phyloP scores from a whole-genome alignment of 345 rosid genomes.

The Camelina hispida region DNA sequence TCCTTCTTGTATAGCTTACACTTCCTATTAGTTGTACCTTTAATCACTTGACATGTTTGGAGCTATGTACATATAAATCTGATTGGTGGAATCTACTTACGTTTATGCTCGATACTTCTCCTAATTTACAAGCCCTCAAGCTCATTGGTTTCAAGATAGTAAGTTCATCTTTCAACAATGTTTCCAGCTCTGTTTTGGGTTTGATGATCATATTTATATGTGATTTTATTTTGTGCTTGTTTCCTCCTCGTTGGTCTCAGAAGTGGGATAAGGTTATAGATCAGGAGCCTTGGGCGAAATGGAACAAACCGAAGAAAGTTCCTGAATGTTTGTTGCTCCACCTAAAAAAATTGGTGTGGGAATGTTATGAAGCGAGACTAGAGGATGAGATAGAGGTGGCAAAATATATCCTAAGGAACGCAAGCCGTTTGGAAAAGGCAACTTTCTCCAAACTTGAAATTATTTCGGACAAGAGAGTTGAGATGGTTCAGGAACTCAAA shows the following conservation, averaged over 20 bases:
- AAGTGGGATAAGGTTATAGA: no score
- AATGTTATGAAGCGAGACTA: neutral
- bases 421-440: neutral
- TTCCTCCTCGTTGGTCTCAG: neutral
- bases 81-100: conserved; percentile 3
- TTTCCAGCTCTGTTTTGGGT: neutral
- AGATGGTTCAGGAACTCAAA: neutral
- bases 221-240: neutral
- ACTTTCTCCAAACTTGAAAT: neutral
- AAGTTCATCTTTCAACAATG: no score
- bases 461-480: no score
- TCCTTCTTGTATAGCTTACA: no score
- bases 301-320: neutral
- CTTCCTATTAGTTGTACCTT: neutral
- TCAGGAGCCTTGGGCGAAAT: neutral
- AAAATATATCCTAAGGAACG: neutral
- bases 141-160: neutral
- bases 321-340: neutral
- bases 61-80: neutral
- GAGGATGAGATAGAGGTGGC: neutral
- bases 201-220: no score
- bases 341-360: neutral
- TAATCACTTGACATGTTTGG: neutral
- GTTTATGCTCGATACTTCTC: conserved; percentile 1
- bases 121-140: conserved; percentile 12